Percentiles rank a stretch among this genome's conserved stretches.
These are phyloP conservation scores for Neoconidiobolus thromboides DNA, from an alignment of 371 early-diverging fungal species.

Conservation along the genomic window DNA sequence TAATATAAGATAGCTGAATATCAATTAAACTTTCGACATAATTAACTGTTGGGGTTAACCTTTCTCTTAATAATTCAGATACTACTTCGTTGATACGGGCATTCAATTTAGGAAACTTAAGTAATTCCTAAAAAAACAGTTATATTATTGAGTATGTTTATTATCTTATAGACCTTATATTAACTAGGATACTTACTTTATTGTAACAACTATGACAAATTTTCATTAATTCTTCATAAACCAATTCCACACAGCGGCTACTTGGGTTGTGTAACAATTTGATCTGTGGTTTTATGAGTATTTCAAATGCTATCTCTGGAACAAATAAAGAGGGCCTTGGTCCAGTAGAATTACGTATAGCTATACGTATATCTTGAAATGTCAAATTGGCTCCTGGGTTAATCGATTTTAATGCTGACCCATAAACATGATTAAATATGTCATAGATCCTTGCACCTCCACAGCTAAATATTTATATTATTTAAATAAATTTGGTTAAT, in stretches of 20 bases:
- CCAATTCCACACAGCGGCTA: slow-evolving; percentile 64
- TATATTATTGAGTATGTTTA: neutral
- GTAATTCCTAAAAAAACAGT: slow-evolving; percentile 25
- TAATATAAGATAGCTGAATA: slow-evolving; percentile 78
- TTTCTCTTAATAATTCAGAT: slow-evolving; percentile 59
- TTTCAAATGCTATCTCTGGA: slow-evolving; percentile 76
- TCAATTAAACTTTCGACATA: slow-evolving; percentile 66
- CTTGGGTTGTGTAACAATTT: slow-evolving; percentile 61
- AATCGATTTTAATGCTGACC: slow-evolving; percentile 52
- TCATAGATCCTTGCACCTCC: slow-evolving; percentile 83
- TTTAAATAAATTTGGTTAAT: neutral
- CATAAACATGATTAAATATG: slow-evolving; percentile 72
- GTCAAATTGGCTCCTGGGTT: slow-evolving; percentile 56
- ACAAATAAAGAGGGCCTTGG: slow-evolving; percentile 76
- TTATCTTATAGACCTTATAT: neutral
- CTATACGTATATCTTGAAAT: slow-evolving; percentile 65
- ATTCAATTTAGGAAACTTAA: slow-evolving; percentile 62
- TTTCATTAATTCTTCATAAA: slow-evolving; percentile 70
- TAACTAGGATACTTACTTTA: slow-evolving; percentile 19
- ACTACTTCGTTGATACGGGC: slow-evolving; percentile 53
- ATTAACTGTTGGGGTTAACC: slow-evolving; percentile 39
- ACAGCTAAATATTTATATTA: slow-evolving; percentile 14
- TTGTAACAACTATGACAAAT: slow-evolving; percentile 71
- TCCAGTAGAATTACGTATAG: slow-evolving; percentile 79
- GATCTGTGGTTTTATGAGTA: slow-evolving; percentile 68